Conservation (phyloP, 2,329 filamentous ascomycete species). For the Pseudocercospora crystallina region DNA sequence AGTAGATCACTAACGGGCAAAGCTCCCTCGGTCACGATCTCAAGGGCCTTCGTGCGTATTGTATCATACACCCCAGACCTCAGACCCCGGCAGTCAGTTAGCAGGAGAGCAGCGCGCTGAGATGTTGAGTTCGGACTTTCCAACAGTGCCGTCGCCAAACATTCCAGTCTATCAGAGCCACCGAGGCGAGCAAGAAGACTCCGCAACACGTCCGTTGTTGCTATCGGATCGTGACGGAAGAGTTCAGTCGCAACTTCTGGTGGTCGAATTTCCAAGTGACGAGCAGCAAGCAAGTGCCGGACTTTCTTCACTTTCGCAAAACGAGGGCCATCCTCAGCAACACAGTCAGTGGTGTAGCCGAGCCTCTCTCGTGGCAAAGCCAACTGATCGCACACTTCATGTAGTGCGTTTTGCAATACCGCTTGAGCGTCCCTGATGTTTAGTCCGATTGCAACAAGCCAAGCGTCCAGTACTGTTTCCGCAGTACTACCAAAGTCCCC, state of each 20-base stretch:
- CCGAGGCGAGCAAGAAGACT: background rate
- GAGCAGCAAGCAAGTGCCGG: no score
- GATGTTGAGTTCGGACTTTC: background rate
- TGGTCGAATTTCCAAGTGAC: no score
- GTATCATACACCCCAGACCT: background rate
- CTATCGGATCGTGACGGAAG: background rate
- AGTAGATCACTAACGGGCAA: background rate
- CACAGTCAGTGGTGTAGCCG: no score
- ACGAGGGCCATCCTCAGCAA: no score
- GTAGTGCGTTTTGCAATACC: background rate
- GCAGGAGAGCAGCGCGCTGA: constrained; percentile 8
- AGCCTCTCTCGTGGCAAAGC: no score
- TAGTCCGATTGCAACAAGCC: background rate
- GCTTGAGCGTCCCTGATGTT: background rate
- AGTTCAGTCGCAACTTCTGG: no score
- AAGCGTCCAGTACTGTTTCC: background rate
- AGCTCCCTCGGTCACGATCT: background rate
- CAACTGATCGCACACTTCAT: no score
- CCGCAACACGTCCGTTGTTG: background rate
- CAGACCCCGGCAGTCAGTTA: background rate
- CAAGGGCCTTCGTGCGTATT: background rate
- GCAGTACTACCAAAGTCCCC: background rate
- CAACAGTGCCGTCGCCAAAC: background rate
- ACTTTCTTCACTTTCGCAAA: no score
- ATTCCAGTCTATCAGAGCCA: background rate